Base-by-base conservation (phyloP, 2,329 filamentous ascomycete species). In the Penicillium oxalicum region DNA sequence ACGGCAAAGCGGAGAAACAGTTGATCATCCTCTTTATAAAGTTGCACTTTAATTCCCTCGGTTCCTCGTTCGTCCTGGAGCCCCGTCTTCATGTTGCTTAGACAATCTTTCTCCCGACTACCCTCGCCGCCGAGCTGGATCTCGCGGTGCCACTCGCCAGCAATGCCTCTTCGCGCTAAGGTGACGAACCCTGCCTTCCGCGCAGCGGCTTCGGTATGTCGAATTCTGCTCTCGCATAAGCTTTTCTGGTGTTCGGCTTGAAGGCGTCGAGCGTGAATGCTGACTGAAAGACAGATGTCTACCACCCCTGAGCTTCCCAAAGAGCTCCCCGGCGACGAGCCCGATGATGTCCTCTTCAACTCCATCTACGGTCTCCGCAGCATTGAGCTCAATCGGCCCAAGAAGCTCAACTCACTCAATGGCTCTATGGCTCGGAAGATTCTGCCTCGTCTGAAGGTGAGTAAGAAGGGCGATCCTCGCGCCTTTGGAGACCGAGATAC, bases 381-480 rank as follows among this genome's bases (percentile, higher is more conserved):
- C 59, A 84, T 98, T 64, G 87, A 95, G 74, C 86, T 98, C 59
- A 98, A 98, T 76, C 84, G 93, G 50, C 93, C 91, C 5, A 78
- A 81, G 65, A 95, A 96, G 75, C 80, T 90, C 68, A 97, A 98
- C 73, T 87, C 91, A 26, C 82, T 98, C 58, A 91, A 94, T 69
- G 87, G 79, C 45, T 96, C 91, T 49, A 98, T 98, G 94, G 87
- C 86, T 54, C 82, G 88, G 62, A 97, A 98, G 75, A 97, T 98
- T 61, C 76, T 90, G 40, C 91, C 91, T 24, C 82, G 93, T 49
- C 70, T 98, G 64, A 77, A 88, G 62, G 75, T 77, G 55, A 55
- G 59, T 49, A 8, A 24, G 25, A 6, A 27, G 11, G 12, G n/a
- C 11, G 40, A n/a, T 42, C 47, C 32, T 18, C 12, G 58, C 18